Conservation (phyloP, 75 land plant genomes). For the Cryptomeria japonica region DNA sequence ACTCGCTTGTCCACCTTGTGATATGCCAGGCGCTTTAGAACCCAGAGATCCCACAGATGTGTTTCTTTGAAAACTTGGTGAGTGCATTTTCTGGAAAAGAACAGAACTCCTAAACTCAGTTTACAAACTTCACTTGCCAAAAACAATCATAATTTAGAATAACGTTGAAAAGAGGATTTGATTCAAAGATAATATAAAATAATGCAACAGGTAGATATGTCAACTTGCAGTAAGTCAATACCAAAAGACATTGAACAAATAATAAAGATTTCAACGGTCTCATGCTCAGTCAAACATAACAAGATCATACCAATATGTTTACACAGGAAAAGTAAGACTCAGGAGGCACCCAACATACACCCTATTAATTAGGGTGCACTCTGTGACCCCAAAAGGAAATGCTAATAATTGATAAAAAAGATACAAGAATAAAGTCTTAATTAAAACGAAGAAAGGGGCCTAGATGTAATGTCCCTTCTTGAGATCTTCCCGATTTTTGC, state of each 20-base stretch:
- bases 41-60: constrained; percentile 25
- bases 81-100: constrained; percentile 32
- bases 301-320: no score
- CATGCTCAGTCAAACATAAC: background rate
- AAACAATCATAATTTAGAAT: background rate
- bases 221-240: background rate
- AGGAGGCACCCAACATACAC: background rate
- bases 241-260: background rate
- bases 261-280: background rate
- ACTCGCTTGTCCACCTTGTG: constrained; percentile 28
- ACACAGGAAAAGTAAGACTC: background rate
- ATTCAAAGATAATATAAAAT: background rate
- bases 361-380: background rate
- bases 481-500: no score
- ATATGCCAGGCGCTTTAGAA: constrained; percentile 17
- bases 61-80: constrained; percentile 20
- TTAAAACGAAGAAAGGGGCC: background rate
- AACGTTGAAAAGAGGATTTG: background rate
- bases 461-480: no score
- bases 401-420: background rate
- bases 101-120: background rate
- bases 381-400: background rate
- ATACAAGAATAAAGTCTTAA: background rate
- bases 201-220: background rate
- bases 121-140: background rate